Evolutionary conservation across 208 protist genomes (phyloP), one percentile per base, ranked within the genome.

Genomic region (Baffinella frigidus): DNA sequence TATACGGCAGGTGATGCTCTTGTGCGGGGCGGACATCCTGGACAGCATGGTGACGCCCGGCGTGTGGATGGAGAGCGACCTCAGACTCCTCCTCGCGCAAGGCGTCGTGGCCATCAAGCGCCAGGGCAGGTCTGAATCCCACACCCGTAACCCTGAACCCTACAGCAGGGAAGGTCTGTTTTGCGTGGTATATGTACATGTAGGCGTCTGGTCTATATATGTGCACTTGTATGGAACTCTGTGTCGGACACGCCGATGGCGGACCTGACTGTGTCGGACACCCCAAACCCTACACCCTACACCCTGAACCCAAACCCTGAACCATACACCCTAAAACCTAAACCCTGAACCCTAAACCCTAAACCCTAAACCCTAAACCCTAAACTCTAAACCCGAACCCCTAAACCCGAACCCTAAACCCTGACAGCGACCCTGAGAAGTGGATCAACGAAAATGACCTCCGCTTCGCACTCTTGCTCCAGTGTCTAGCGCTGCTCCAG

Each of bases 11-110:
- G 45, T 68, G 50, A 71, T 89, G 50, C 81, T 89, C 9, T 45
- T 89, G 20, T 89, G 81, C 45, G 81, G 81, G 11, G 81, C 81
- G 41, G 81, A 89, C 38, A 89, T 89, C 39, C 81, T 89, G n/a
- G 81, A 89, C n/a, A 41, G 14, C 10, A 71, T 89, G 81, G 11
- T 89, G 27, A 89, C 44, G 33, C 81, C 81, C 11, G 83, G 17
- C 0, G 56, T 64, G 56, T 64, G 56, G 56, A 87, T 87, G 38
- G 41, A 87, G 9, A 24, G 14, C 4, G 77, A 45, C 33, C 77
- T 45, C 38, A 50, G 27, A 61, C 20, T 1, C 0, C 7, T 87
- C 39, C 44, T 87, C 20, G 0, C 48, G 3, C 14, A 43, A 5
- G 44, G 77, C 43, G 27, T 87, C 77, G 77, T 41, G 27, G 45